These are phyloP conservation scores for Staphylotrichum tortipilum DNA, from an alignment of 495 filamentous ascomycete species.

Conservation along the genomic window DNA sequence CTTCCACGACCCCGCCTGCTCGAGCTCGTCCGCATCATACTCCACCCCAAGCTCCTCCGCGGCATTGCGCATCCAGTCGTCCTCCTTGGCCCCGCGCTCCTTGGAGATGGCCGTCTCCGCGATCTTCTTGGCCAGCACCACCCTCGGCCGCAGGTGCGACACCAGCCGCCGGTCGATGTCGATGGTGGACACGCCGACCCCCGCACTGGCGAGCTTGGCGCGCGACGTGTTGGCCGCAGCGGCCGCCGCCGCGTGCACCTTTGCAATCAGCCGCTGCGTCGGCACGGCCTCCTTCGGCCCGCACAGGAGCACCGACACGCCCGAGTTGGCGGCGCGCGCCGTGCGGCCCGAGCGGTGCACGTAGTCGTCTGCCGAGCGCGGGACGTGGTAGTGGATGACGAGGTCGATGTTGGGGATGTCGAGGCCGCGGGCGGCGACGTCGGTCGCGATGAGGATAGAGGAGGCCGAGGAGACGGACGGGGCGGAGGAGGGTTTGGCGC, in stretches of 20 bases:
- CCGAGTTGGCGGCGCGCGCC: slow-evolving; percentile 68
- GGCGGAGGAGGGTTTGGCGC: background rate
- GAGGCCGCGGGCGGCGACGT: slow-evolving; percentile 92
- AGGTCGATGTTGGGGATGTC: slow-evolving; percentile 85
- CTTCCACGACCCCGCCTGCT: slow-evolving; percentile 49
- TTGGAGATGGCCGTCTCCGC: slow-evolving; percentile 77
- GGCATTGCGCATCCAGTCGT: slow-evolving; percentile 73
- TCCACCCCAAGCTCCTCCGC: slow-evolving; percentile 93
- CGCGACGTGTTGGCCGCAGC: background rate
- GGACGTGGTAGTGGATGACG: slow-evolving; percentile 91
- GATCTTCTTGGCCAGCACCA: slow-evolving; percentile 70
- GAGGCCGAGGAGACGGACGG: slow-evolving; percentile 29
- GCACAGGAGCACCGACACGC: slow-evolving; percentile 79
- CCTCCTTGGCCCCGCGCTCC: slow-evolving; percentile 72
- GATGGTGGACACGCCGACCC: slow-evolving; percentile 51
- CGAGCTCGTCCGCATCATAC: slow-evolving; percentile 80
- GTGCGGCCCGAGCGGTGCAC: slow-evolving; percentile 95
- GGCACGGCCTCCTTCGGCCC: slow-evolving; percentile 83
- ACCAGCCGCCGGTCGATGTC: slow-evolving; percentile 78
- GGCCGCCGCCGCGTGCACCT: slow-evolving; percentile 58
- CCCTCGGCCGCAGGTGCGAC: slow-evolving; percentile 60
- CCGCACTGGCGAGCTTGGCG: slow-evolving; percentile 48
- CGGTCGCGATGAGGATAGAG: slow-evolving; percentile 77
- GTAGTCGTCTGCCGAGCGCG: slow-evolving; percentile 83
- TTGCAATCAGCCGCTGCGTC: slow-evolving; percentile 72